Percentiles rank a stretch among this genome's conserved stretches.
Conservation (phyloP, 2,329 filamentous ascomycete species). For the Teratosphaeria pseudoeucalypti region DNA sequence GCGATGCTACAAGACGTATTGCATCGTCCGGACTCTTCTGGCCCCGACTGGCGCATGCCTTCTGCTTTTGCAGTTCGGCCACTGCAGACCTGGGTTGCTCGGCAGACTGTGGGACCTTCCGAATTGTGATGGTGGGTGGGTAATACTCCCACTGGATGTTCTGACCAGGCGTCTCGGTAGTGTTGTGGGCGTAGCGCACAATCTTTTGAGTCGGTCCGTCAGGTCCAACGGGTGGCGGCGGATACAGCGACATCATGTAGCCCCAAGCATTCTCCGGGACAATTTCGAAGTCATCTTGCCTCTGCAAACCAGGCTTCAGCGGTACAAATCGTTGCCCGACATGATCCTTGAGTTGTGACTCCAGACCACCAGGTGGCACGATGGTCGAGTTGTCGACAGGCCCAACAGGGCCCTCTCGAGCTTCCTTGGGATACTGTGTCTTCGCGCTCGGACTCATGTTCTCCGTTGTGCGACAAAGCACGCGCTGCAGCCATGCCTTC, state of each 20-base stretch:
- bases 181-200: constrained; percentile 67
- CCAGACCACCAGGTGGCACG: constrained; percentile 34
- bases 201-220: constrained; percentile 57
- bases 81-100: constrained; percentile 8
- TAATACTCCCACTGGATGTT: constrained; percentile 76
- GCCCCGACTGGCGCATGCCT: constrained; percentile 7
- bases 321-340: constrained; percentile 49
- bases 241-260: constrained; percentile 68
- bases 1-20: constrained; percentile 58
- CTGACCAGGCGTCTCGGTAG: constrained; percentile 44
- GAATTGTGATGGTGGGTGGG: constrained; percentile 73
- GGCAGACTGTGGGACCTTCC: constrained; percentile 56
- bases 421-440: constrained; percentile 40
- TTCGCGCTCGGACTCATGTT: constrained; percentile 44
- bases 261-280: constrained; percentile 75
- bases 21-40: constrained; percentile 41
- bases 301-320: constrained; percentile 55
- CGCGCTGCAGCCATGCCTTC: constrained; percentile 64
- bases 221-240: constrained; percentile 36
- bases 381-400: constrained; percentile 83
- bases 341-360: constrained; percentile 14
- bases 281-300: constrained; percentile 63
- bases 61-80: constrained; percentile 8
- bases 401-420: constrained; percentile 55
- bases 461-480: constrained; percentile 56